A percentile compares a stretch with the other conserved stretches of the same genome.
phyloP scores from a whole-genome alignment of 2,329 filamentous ascomycete genomes.

The Aureobasidium melanogenum region DNA sequence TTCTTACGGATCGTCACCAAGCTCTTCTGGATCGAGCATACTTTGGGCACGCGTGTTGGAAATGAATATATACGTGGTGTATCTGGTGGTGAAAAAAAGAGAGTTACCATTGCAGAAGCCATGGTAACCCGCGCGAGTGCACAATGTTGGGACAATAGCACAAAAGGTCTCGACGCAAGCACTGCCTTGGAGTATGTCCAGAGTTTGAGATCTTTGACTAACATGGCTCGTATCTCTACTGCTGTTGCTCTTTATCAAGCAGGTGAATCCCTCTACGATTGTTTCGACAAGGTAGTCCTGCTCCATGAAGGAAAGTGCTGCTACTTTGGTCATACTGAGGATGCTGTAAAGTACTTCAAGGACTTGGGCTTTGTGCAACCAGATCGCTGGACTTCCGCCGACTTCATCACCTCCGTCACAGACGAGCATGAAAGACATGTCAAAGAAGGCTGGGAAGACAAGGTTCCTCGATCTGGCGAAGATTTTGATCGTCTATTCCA shows the following conservation, averaged over 20 bases:
- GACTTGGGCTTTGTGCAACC: conserved; percentile 64
- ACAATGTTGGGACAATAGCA: conserved; percentile 39
- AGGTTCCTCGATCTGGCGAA: conserved; percentile 61
- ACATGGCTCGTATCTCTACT: conserved; percentile 74
- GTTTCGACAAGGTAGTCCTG: conserved; percentile 78
- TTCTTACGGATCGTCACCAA: conserved; percentile 50
- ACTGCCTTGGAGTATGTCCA: conserved; percentile 42
- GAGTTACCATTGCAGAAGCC: conserved; percentile 40
- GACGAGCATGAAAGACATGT: conserved; percentile 78
- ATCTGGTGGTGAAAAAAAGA: conserved; percentile 40
- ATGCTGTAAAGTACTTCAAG: conserved; percentile 69
- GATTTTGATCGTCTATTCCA: conserved; percentile 62
- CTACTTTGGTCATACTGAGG: conserved; percentile 60
- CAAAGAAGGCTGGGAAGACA: conserved; percentile 55
- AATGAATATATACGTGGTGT: conserved; percentile 73
- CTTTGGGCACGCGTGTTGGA: conserved; percentile 74
- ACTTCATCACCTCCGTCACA: conserved; percentile 75
- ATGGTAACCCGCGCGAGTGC: conserved; percentile 35
- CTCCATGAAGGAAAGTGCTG: conserved; percentile 69
- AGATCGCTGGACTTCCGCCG: conserved; percentile 65
- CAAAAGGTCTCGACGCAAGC: conserved; percentile 39
- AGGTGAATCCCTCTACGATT: conserved; percentile 53
- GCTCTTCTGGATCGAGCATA: conserved; percentile 93
- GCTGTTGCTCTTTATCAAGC: conserved; percentile 84
- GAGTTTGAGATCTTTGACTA: conserved; percentile 54